Evolutionary conservation across 108 stramenopile species (phyloP), one percentile per base, ranked within the genome.

Genomic region (Cyclotella sp.): DNA sequence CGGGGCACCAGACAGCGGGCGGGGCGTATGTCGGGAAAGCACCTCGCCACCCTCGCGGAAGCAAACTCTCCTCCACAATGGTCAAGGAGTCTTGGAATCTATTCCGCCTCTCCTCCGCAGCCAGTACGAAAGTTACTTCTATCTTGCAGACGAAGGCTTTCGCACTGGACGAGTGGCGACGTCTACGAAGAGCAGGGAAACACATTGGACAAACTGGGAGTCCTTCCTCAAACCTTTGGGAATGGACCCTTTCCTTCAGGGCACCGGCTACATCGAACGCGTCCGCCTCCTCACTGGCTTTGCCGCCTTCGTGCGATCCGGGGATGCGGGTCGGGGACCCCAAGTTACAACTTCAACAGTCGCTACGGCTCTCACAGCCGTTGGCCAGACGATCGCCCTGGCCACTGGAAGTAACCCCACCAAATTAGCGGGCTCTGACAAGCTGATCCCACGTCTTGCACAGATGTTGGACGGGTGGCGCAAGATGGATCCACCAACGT

Each of bases 351-450:
- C 46, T 70, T n/a, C 30, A n/a, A 57, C 70, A 58, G 55, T 55
- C 39, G 18, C 55, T 57, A n/a, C 18, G 8, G 70, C 57, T 14
- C 29, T 70, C 70, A 41, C 70, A 24, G 70, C 70, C 70, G 28
- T 70, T 70, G 68, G 68, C 47, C 28, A 43, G 27, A 52, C 26
- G 51, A 68, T 68, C 28, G 47, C 28, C 0, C 1, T 63, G 62
- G 62, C 15, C 39, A 19, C 15, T 18, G 40, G 21, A 2, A 13
- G 15, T 15, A 63, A 63, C 21, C 62, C 34, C 34, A 34, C 34
- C 34, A 34, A 34, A 34, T 6, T 34, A 34, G 34, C 34, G 34
- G 34, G 34, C 6, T 34, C 34, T 6, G 6, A 34, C 34, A 34
- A 34, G 34, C 6, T 34, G 34, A 34, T 34, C 34, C 34, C 34